phyloP scores from a whole-genome alignment of 1,284 basidiomycete species.

The Cronartium quercuum region DNA sequence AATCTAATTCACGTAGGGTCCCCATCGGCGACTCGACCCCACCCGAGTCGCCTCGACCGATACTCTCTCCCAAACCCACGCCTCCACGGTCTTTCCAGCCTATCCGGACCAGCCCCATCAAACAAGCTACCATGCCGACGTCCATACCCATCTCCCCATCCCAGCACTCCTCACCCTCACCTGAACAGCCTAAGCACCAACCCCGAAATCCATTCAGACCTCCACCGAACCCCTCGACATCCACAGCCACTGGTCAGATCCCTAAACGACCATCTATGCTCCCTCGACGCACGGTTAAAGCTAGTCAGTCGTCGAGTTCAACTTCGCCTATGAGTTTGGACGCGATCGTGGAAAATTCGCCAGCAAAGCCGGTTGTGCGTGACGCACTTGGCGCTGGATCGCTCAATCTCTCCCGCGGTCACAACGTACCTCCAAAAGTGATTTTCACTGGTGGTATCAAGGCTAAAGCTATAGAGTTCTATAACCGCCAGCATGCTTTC shows the following conservation, averaged over 20 bases:
- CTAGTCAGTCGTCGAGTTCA: conserved; percentile 13
- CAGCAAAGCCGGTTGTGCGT: conserved; percentile 14
- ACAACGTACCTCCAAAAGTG: conserved; percentile 16
- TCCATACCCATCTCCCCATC: conserved; percentile 27
- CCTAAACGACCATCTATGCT: conserved; percentile 30
- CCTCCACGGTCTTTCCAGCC: conserved; percentile 11
- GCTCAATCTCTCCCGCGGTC: conserved; percentile 11
- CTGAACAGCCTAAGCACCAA: background rate
- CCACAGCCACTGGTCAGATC: background rate
- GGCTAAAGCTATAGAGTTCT: conserved; percentile 16
- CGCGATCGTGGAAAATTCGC: conserved; percentile 32
- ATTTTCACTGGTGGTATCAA: conserved; percentile 34
- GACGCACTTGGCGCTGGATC: conserved; percentile 25
- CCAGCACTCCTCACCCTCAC: background rate
- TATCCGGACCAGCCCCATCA: conserved; percentile 31
- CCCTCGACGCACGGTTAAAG: conserved; percentile 28
- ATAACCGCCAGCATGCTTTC: background rate
- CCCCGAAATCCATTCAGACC: background rate
- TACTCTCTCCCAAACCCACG: conserved; percentile 7
- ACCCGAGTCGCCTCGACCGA: too few relatives aligned
- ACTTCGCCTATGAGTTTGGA: conserved; percentile 7
- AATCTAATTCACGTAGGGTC: background rate
- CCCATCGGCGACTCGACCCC: too few relatives aligned
- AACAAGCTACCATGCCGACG: conserved; percentile 27
- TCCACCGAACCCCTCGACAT: background rate